Conservation (phyloP, 805 yeast genomes). For the Hemisphaericaspora nanyangensis region DNA sequence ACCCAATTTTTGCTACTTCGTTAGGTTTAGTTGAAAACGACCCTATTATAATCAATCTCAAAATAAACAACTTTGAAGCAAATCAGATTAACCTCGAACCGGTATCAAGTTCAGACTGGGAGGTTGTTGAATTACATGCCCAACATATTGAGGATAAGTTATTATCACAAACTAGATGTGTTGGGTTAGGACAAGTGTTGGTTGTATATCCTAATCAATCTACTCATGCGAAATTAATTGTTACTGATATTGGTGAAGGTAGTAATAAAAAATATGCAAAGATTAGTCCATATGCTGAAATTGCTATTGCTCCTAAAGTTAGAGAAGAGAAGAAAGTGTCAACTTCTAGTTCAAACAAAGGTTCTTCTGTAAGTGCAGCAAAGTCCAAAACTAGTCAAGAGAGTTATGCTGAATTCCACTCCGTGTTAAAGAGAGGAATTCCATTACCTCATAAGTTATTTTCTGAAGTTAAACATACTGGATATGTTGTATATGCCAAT, state of each 20-base stretch:
- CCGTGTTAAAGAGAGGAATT: slow-evolving; percentile 50
- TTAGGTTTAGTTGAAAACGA: slow-evolving; percentile 44
- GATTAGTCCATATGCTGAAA: slow-evolving; percentile 61
- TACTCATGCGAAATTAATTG: slow-evolving; percentile 57
- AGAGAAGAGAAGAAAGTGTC: slow-evolving; percentile 23
- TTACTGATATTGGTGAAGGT: slow-evolving; percentile 43
- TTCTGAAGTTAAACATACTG: slow-evolving; percentile 14
- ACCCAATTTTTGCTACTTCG: slow-evolving; percentile 58
- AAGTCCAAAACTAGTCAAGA: slow-evolving; percentile 11
- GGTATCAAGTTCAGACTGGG: slow-evolving; percentile 79
- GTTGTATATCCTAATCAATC: slow-evolving; percentile 63
- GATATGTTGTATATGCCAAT: slow-evolving; percentile 46
- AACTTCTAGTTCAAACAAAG: slow-evolving; percentile 9
- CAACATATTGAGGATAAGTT: slow-evolving; percentile 68
- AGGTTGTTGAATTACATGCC: slow-evolving; percentile 79
- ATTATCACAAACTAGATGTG: slow-evolving; percentile 77
- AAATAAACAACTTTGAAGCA: slow-evolving; percentile 49
- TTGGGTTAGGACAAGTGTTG: slow-evolving; percentile 53
- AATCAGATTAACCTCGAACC: slow-evolving; percentile 76
- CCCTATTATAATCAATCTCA: slow-evolving; percentile 38
- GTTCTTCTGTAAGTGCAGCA: not conserved
- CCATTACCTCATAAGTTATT: slow-evolving; percentile 50
- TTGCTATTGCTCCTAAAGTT: slow-evolving; percentile 68
- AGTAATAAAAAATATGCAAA: slow-evolving; percentile 38
- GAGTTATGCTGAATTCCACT: slow-evolving; percentile 23